These are phyloP conservation scores for Jackrogersella minutella DNA, from an alignment of 495 filamentous ascomycete genomes.

Conservation along the genomic window DNA sequence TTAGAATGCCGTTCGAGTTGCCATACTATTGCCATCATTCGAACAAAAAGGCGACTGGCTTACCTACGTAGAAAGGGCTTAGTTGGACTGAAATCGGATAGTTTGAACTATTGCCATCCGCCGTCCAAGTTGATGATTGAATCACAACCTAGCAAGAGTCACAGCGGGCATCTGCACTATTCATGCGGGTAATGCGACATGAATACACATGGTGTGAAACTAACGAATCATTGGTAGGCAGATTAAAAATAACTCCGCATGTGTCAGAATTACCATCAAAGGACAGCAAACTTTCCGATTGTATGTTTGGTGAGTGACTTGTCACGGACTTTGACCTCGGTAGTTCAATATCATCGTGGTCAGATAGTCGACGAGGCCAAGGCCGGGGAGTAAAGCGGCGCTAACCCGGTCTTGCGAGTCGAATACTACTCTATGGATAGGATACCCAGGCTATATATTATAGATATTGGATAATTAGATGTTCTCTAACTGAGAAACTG, in stretches of 20 bases:
- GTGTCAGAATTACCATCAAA: slow-evolving; percentile 15
- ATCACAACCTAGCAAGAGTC: slow-evolving; percentile 5
- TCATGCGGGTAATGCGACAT: slow-evolving; percentile 20
- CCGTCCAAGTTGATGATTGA: slow-evolving; percentile 3
- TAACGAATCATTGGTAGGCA: not conserved
- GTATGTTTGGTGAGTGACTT: not conserved
- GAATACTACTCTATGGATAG: slow-evolving; percentile 15
- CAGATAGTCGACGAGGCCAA: not conserved
- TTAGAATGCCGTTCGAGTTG: not conserved
- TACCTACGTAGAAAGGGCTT: not conserved
- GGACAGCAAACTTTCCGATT: slow-evolving; percentile 1
- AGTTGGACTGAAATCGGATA: slow-evolving; percentile 18
- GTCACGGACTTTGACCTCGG: slow-evolving; percentile 21
- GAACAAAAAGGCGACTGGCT: slow-evolving; percentile 6
- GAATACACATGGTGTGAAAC: slow-evolving; percentile 24
- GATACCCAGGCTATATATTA: not conserved
- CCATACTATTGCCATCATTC: not conserved
- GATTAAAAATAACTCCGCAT: slow-evolving; percentile 29
- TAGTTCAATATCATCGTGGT: slow-evolving; percentile 26
- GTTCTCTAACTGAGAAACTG: not conserved
- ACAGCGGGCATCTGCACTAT: not conserved
- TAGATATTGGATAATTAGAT: slow-evolving; percentile 4
- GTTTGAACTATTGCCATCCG: not conserved
- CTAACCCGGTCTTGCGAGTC: slow-evolving; percentile 19
- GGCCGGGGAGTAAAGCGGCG: slow-evolving; percentile 2